These are phyloP conservation scores for Holtermanniella nyarrowii DNA, from an alignment of 768 basidiomycete species.

Conservation along the genomic window DNA sequence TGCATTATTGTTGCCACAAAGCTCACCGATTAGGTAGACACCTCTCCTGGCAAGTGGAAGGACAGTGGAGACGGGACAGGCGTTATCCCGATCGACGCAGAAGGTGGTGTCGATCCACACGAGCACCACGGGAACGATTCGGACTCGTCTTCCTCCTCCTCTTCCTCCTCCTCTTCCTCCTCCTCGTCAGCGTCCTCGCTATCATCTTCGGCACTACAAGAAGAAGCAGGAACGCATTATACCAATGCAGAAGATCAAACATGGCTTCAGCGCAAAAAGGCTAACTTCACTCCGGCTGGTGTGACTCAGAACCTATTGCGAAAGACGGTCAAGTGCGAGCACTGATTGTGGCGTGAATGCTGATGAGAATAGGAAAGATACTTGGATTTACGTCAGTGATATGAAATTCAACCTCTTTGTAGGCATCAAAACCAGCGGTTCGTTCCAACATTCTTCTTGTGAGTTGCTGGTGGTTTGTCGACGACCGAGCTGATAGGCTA, in stretches of 20 bases:
- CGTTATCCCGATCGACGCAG: constrained; percentile 17
- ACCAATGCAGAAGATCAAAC: constrained; percentile 13
- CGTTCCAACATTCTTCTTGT: constrained; percentile 58
- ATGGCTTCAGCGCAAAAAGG: constrained; percentile 43
- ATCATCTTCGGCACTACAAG: constrained; percentile 15
- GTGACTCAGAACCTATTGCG: constrained; percentile 50
- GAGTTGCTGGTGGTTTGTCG: neutral
- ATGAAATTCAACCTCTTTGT: constrained; percentile 52
- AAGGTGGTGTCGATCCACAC: constrained; percentile 4
- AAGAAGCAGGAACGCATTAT: constrained; percentile 38
- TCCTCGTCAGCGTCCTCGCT: constrained; percentile 22
- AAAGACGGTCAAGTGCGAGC: constrained; percentile 47
- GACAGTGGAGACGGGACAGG: constrained; percentile 53
- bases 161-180: constrained; percentile 1
- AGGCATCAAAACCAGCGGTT: constrained; percentile 56
- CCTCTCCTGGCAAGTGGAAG: constrained; percentile 54
- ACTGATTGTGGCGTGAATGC: neutral
- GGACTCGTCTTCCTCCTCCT: constrained; percentile 3
- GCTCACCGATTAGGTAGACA: constrained; percentile 45
- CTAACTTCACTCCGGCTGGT: constrained; percentile 49
- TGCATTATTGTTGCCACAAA: neutral
- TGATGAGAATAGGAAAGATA: constrained; percentile 44
- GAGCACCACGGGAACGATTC: constrained; percentile 4
- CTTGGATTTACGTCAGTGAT: constrained; percentile 62
- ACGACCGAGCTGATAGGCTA: neutral